Percentiles rank a stretch among this genome's conserved stretches.
Evolutionary conservation across 2,329 filamentous ascomycete species (phyloP).

Genomic region (Westerdykella ornata): DNA sequence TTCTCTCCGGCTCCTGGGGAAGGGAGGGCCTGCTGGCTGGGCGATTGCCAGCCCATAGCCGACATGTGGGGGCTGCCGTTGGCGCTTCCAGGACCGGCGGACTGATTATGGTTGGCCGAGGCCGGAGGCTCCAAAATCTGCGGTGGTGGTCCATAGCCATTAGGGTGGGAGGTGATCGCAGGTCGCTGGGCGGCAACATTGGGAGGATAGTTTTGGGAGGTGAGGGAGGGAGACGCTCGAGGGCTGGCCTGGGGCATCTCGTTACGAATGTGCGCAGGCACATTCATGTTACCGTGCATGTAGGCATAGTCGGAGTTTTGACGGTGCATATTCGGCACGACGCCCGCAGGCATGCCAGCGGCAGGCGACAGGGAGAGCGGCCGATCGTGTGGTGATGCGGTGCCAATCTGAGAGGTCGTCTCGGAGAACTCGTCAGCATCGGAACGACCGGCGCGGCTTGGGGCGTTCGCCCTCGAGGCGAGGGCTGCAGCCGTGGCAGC

Average conservation of each 20-base stretch:
- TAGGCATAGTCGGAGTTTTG: conserved; percentile 65
- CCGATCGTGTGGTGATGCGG: conserved; percentile 76
- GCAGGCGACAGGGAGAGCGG: conserved; percentile 73
- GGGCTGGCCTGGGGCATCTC: conserved; percentile 68
- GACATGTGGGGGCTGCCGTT: conserved; percentile 80
- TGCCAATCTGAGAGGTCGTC: conserved; percentile 67
- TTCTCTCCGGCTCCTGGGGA: conserved; percentile 66
- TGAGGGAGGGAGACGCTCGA: conserved; percentile 55
- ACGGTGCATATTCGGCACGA: conserved; percentile 62
- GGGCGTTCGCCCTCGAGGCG: conserved; percentile 49
- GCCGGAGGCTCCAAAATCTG: conserved; percentile 75
- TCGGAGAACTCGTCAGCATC: conserved; percentile 66
- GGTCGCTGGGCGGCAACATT: conserved; percentile 46
- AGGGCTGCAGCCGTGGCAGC: conserved; percentile 81
- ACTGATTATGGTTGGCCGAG: conserved; percentile 68
- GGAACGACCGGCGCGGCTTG: conserved; percentile 52
- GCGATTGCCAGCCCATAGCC: conserved; percentile 78
- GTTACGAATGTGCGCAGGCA: conserved; percentile 74
- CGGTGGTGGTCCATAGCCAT: conserved; percentile 65
- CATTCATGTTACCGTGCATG: conserved; percentile 62
- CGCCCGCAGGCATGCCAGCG: conserved; percentile 59
- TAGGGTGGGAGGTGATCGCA: conserved; percentile 77
- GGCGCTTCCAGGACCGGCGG: conserved; percentile 54
- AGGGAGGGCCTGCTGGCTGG: conserved; percentile 64
- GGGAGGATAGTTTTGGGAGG: conserved; percentile 59